Evolutionary conservation across 2,329 filamentous ascomycete genomes (phyloP).

Genomic region (Nigrospora sphaerica): DNA sequence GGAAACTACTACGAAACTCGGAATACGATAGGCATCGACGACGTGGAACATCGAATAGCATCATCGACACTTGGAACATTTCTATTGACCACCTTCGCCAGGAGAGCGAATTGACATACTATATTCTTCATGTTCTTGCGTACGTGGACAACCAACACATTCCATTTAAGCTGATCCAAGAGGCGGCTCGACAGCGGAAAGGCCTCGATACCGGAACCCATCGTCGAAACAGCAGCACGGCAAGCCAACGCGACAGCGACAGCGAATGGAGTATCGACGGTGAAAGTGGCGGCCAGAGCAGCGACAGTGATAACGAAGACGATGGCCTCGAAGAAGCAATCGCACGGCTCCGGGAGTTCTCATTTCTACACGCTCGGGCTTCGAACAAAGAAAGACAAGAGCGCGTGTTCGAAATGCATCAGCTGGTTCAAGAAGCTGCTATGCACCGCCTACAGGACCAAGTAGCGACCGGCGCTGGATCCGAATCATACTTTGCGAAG

Average conservation of each 20-base stretch:
- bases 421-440: constrained; percentile 20
- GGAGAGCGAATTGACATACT: constrained; percentile 18
- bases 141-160: constrained; percentile 25
- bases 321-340: constrained; percentile 11
- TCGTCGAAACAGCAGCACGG: too few species aligned
- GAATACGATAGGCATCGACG: constrained; percentile 20
- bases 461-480: too few species aligned
- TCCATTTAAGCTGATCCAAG: constrained; percentile 15
- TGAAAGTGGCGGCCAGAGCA: too few species aligned
- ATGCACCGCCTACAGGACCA: constrained; percentile 9
- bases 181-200: constrained; percentile 4
- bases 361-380: constrained; percentile 16
- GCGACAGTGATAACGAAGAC: not conserved
- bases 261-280: too few species aligned
- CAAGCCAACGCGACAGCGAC: too few species aligned
- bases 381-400: not conserved
- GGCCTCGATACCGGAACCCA: too few species aligned
- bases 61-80: constrained; percentile 24
- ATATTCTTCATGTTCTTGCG: constrained; percentile 21
- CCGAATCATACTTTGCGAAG: constrained; percentile 13
- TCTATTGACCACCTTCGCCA: constrained; percentile 21
- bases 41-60: constrained; percentile 19
- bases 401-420: constrained; percentile 21
- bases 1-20: constrained; percentile 11
- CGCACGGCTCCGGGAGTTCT: constrained; percentile 23